A percentile compares a stretch with the other conserved stretches of the same genome.
Evolutionary conservation across 805 yeast species (phyloP).

Genomic region (Lachancea mirantina): DNA sequence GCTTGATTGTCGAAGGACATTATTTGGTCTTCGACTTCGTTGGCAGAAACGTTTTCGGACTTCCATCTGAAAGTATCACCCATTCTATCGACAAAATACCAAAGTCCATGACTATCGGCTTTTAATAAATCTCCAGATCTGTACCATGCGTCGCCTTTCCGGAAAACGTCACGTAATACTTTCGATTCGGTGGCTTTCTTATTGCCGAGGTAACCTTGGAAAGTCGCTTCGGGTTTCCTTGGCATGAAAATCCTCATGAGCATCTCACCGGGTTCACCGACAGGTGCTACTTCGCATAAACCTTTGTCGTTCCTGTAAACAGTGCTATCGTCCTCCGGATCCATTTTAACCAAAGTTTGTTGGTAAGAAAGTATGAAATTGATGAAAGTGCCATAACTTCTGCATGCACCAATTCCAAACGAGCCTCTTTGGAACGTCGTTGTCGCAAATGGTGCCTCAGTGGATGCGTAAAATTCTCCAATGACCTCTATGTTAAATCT

Average conservation of each 20-base stretch:
- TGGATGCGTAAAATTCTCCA: constrained; percentile 91
- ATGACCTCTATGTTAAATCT: constrained; percentile 68
- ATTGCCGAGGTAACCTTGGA: constrained; percentile 87
- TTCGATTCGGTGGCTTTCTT: constrained; percentile 72
- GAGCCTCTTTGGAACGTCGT: constrained; percentile 74
- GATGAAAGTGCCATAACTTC: constrained; percentile 63
- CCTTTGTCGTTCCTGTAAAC: constrained; percentile 69
- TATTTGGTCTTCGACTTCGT: constrained; percentile 81
- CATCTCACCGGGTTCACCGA: constrained; percentile 79
- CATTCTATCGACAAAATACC: constrained; percentile 82
- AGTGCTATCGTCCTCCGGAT: constrained; percentile 67
- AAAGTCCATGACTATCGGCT: constrained; percentile 57
- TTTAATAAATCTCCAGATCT: constrained; percentile 80
- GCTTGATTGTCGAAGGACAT: constrained; percentile 28
- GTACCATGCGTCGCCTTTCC: constrained; percentile 85
- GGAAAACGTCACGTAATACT: constrained; percentile 63
- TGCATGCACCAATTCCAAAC: constrained; percentile 81
- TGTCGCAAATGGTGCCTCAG: constrained; percentile 86
- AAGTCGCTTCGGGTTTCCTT: constrained; percentile 59
- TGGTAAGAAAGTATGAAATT: constrained; percentile 43
- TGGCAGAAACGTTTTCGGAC: constrained; percentile 88
- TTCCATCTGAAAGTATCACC: constrained; percentile 98
- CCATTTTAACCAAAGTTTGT: constrained; percentile 64
- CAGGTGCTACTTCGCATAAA: constrained; percentile 44
- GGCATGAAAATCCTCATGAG: constrained; percentile 65